A percentile compares a stretch with the other conserved stretches of the same genome.
phyloP scores from a whole-genome alignment of 2,329 filamentous ascomycete genomes.

The Fusarium humuli region DNA sequence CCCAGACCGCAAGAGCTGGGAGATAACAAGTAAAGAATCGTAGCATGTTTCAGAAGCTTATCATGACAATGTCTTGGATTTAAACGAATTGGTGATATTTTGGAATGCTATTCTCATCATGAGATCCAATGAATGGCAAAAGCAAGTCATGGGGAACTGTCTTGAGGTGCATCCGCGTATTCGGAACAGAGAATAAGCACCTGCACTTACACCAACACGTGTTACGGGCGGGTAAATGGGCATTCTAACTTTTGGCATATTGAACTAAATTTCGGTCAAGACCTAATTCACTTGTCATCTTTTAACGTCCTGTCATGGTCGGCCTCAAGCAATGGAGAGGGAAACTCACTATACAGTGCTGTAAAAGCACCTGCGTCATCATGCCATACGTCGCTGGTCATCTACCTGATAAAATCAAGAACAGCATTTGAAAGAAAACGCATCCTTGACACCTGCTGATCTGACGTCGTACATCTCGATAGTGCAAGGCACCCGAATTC shows the following conservation, averaged over 20 bases:
- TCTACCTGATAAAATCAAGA: not conserved
- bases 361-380: constrained; percentile 22
- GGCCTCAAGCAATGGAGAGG: not conserved
- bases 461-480: constrained; percentile 31
- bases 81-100: constrained; percentile 4
- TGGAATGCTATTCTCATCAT: constrained; percentile 1
- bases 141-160: not conserved
- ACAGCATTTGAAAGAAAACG: not conserved
- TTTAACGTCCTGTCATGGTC: not conserved
- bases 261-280: not conserved
- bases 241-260: not conserved
- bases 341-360: not conserved
- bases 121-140: not conserved
- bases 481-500: constrained; percentile 28
- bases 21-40: constrained; percentile 2
- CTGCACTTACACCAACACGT: not conserved
- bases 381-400: constrained; percentile 17
- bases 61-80: not conserved
- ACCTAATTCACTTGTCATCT: constrained; percentile 1
- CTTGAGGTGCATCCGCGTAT: constrained; percentile 18
- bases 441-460: constrained; percentile 16
- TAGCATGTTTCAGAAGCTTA: not conserved
- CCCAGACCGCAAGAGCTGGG: constrained; percentile 14
- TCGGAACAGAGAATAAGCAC: constrained; percentile 6
- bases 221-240: not conserved